Conservation (phyloP, 2,329 filamentous ascomycete species). For the Colletotrichum cordylinicola region DNA sequence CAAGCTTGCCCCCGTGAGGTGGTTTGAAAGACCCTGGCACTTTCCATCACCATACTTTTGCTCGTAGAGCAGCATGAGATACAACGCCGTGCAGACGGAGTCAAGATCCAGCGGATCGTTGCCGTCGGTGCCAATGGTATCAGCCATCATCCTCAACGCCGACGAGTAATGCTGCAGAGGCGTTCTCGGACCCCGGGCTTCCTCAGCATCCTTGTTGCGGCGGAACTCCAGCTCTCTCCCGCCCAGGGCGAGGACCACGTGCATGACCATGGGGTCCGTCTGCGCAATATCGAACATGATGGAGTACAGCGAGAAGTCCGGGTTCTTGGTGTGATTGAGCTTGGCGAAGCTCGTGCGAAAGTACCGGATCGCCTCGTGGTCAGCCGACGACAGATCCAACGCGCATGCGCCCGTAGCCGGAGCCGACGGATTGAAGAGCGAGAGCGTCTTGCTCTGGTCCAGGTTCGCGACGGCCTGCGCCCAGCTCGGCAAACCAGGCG, state of each 20-base stretch:
- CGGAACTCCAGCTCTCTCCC: constrained; percentile 34
- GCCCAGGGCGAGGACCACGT: constrained; percentile 38
- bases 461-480: background rate
- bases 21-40: constrained; percentile 34
- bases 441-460: constrained; percentile 1
- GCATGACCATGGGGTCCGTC: constrained; percentile 39
- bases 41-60: constrained; percentile 40
- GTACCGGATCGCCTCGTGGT: constrained; percentile 40
- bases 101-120: constrained; percentile 31
- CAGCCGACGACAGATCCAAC: constrained; percentile 30
- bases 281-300: constrained; percentile 39
- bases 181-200: constrained; percentile 3
- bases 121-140: constrained; percentile 28
- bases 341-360: constrained; percentile 40
- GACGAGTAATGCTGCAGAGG: constrained; percentile 34
- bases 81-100: constrained; percentile 34
- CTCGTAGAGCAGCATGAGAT: constrained; percentile 42
- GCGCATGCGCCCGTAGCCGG: constrained; percentile 25
- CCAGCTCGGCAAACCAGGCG: constrained; percentile 6
- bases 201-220: constrained; percentile 17
- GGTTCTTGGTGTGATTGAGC: constrained; percentile 40
- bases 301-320: constrained; percentile 37
- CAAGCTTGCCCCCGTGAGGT: constrained; percentile 35
- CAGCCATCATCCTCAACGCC: constrained; percentile 36
- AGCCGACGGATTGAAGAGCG: constrained; percentile 14